Conservation (phyloP, 2,329 filamentous ascomycete genomes). For the Ilyonectria robusta region DNA sequence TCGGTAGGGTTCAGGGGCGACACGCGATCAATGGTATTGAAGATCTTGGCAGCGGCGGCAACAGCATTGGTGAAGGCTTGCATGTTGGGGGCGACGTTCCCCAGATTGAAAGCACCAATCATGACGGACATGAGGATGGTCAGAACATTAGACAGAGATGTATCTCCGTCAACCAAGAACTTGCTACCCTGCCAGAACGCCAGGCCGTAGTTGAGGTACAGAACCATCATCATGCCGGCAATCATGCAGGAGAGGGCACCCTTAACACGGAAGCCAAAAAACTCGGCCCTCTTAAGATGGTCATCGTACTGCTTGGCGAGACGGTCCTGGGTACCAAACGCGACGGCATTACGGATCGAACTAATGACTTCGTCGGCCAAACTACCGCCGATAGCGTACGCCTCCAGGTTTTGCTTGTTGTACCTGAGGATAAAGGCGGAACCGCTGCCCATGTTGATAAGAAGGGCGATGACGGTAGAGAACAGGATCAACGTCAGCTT, state of each 20-base stretch:
- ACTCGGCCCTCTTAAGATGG: slow-evolving; percentile 81
- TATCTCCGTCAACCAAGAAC: slow-evolving; percentile 77
- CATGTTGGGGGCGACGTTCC: slow-evolving; percentile 87
- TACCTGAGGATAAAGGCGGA: slow-evolving; percentile 84
- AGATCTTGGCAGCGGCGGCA: slow-evolving; percentile 92
- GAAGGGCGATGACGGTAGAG: slow-evolving; percentile 84
- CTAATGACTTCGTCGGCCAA: slow-evolving; percentile 95
- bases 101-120: slow-evolving; percentile 92
- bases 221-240: slow-evolving; percentile 83
- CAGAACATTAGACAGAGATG: slow-evolving; percentile 79
- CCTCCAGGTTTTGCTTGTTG: slow-evolving; percentile 82
- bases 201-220: slow-evolving; percentile 90
- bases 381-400: slow-evolving; percentile 88
- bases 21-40: slow-evolving; percentile 88
- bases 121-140: slow-evolving; percentile 93
- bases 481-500: slow-evolving; percentile 91
- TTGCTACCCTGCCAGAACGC: slow-evolving; percentile 90
- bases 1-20: slow-evolving; percentile 87
- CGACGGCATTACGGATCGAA: slow-evolving; percentile 91
- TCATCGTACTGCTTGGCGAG: slow-evolving; percentile 88
- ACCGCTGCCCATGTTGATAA: slow-evolving; percentile 81
- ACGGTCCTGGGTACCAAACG: slow-evolving; percentile 94
- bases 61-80: slow-evolving; percentile 89
- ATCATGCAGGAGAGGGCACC: slow-evolving; percentile 82
- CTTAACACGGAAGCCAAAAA: slow-evolving; percentile 84